These are phyloP conservation scores for Eimeria acervulina DNA, from an alignment of 169 alveolate species.

Conservation along the genomic window DNA sequence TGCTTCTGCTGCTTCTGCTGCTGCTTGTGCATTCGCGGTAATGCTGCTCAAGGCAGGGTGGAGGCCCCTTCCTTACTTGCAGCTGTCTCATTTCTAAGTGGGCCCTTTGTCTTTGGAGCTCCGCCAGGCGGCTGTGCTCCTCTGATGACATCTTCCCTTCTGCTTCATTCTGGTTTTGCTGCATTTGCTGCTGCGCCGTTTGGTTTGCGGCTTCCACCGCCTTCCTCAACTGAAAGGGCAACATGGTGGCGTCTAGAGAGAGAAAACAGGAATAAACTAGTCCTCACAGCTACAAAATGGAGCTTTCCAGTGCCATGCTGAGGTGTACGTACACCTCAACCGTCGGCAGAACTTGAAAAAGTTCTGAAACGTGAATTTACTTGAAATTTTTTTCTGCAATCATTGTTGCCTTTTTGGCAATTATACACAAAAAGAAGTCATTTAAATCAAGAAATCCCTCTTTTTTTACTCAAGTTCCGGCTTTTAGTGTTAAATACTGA, in stretches of 20 bases:
- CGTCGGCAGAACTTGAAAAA: neutral
- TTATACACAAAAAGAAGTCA: neutral
- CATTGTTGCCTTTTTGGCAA: neutral
- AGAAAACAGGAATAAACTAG: neutral
- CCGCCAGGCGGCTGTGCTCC: constrained; percentile 70
- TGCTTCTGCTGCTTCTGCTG: neutral
- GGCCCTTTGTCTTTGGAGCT: constrained; percentile 73
- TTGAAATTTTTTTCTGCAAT: neutral
- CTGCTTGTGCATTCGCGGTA: neutral
- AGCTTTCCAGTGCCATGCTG: neutral
- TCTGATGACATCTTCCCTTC: constrained; percentile 2
- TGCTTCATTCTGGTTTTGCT: neutral
- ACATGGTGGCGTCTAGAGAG: constrained; percentile 42
- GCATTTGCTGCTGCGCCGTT: constrained; percentile 59
- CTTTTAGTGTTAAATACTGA: too few relatives aligned
- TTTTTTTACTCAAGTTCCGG: too few relatives aligned
- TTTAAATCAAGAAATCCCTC: neutral
- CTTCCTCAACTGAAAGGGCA: constrained; percentile 66
- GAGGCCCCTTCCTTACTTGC: constrained; percentile 76
- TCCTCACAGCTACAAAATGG: neutral
- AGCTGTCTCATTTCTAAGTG: constrained; percentile 74
- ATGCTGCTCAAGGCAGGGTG: neutral
- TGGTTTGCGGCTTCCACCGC: constrained; percentile 80
- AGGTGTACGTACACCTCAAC: constrained; percentile 34
- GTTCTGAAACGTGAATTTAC: neutral